Evolutionary conservation across 2,329 filamentous ascomycete genomes (phyloP), one percentile per base, ranked within the genome.

Genomic region (Stemphylium beticola): DNA sequence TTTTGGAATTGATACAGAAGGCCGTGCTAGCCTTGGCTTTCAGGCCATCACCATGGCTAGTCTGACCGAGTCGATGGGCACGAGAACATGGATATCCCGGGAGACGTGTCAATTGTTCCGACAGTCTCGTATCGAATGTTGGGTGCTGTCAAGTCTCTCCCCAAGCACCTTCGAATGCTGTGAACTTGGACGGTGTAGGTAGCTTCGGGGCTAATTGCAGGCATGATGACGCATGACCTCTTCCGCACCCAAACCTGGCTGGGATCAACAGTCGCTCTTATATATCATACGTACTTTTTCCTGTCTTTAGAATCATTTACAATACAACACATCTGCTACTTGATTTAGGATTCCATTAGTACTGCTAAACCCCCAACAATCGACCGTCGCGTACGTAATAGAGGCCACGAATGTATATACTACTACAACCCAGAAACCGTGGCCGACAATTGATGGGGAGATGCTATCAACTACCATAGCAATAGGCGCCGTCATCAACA

Each of bases 21-120:
- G 39, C 50, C 50, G 50, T 53, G 50, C 45, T 39, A 38, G 50
- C 32, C 50, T 53, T 53, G 50, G 50, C 50, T 49, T 41, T 53
- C 50, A 53, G 33, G 44, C 39, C 50, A 38, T 53, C 50, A 49
- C 40, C 34, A 32, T 22, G 22, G 20, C 42, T 45, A 45, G 42
- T 32, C 36, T 26, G 18, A 45, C 42, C 4, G 42, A 26, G 14
- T 36, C 20, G 4, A 32, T 32, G 32, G 20, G 20, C n/a, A 15
- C 11, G 20, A 36, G 17, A 17, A 15, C 42, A 36, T 45, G 32
- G 32, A 34, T 18, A 45, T 29, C 42, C 32, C 18, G 10, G 32
- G 17, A 45, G 42, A 24, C 42, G 32, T 26, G n/a, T 22, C 32
- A 29, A 22, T 17, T 20, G 32, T 20, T 26, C 26, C 26, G 2